A percentile compares a stretch with the other conserved stretches of the same genome.
phyloP scores from a whole-genome alignment of 257 asterid species.

The Osmanthus fragrans region DNA sequence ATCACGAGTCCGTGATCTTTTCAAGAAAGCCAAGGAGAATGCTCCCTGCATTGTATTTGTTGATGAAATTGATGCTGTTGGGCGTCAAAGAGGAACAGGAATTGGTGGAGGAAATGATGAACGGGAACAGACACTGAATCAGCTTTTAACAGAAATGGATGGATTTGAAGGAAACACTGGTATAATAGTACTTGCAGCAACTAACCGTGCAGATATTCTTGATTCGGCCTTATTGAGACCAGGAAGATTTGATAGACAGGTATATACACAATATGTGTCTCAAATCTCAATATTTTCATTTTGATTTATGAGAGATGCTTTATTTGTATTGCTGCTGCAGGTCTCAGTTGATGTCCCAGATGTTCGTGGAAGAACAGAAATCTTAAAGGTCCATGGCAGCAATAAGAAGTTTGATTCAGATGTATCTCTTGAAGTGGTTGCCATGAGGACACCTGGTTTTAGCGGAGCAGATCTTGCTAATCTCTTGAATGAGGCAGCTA shows the following conservation, averaged over 20 bases:
- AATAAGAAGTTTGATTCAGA: too few relatives aligned
- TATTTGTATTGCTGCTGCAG: too few relatives aligned
- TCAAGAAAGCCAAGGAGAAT: conserved; percentile 98
- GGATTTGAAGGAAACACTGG: conserved; percentile 99
- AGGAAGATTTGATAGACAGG: conserved; percentile 98
- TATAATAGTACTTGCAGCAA: conserved; percentile 86
- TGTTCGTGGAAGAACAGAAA: too few relatives aligned
- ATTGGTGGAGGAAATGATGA: conserved; percentile 99
- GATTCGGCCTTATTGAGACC: conserved; percentile 96
- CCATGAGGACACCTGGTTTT: too few relatives aligned
- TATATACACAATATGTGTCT: conserved; percentile 16
- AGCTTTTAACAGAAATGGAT: conserved; percentile 97
- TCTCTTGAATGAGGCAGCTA: too few relatives aligned
- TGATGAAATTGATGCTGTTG: conserved; percentile 99
- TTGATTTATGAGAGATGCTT: too few relatives aligned
- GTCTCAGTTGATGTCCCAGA: too few relatives aligned
- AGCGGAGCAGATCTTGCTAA: too few relatives aligned
- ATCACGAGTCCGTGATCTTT: conserved; percentile 94
- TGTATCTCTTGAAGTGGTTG: too few relatives aligned
- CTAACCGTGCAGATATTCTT: conserved; percentile 97
- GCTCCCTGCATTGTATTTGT: conserved; percentile 98
- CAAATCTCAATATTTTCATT: too few relatives aligned
- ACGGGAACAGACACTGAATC: conserved; percentile 96
- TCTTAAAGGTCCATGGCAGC: too few relatives aligned
- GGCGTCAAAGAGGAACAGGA: conserved; percentile 99